These are phyloP conservation scores for Barnettozyma sp. DNA, from an alignment of 805 yeast species.

Conservation along the genomic window DNA sequence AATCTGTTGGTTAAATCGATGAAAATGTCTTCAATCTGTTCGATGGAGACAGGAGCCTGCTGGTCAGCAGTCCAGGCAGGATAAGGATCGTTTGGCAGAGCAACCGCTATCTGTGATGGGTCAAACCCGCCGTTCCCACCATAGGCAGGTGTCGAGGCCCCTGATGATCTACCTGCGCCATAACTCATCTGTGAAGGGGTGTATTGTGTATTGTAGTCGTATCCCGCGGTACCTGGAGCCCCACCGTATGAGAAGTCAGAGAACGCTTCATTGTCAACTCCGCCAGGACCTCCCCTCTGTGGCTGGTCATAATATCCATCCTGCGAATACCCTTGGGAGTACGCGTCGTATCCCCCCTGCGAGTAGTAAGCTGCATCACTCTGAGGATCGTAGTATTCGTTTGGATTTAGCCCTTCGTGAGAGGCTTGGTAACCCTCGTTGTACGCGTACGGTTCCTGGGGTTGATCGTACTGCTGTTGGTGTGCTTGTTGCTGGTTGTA, in stretches of 20 bases:
- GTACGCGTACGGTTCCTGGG: slow-evolving; percentile 34
- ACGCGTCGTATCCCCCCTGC: slow-evolving; percentile 42
- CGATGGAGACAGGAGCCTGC: slow-evolving; percentile 77
- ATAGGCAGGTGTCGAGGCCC: slow-evolving; percentile 91
- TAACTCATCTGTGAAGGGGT: slow-evolving; percentile 86
- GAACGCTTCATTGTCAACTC: slow-evolving; percentile 50
- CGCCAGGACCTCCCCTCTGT: too few species aligned
- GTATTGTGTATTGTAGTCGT: slow-evolving; percentile 60
- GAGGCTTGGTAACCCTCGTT: slow-evolving; percentile 29
- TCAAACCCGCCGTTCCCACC: slow-evolving; percentile 56
- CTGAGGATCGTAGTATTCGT: slow-evolving; percentile 27
- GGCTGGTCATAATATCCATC: slow-evolving; percentile 50
- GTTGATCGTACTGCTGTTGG: slow-evolving; percentile 29
- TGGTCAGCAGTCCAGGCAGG: slow-evolving; percentile 99
- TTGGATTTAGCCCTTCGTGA: slow-evolving; percentile 25
- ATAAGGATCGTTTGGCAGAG: slow-evolving; percentile 85
- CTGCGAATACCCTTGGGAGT: slow-evolving; percentile 27
- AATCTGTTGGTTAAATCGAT: slow-evolving; percentile 77
- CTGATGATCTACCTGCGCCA: slow-evolving; percentile 81
- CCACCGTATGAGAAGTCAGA: slow-evolving; percentile 62
- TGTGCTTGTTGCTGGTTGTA: slow-evolving; percentile 29
- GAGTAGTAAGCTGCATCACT: slow-evolving; percentile 30
- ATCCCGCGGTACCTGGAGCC: slow-evolving; percentile 60
- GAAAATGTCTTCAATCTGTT: slow-evolving; percentile 81
- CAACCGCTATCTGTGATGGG: slow-evolving; percentile 56